Evolutionary conservation across 352 stramenopile species (phyloP).

Genomic region (Blastocystis sp.): DNA sequence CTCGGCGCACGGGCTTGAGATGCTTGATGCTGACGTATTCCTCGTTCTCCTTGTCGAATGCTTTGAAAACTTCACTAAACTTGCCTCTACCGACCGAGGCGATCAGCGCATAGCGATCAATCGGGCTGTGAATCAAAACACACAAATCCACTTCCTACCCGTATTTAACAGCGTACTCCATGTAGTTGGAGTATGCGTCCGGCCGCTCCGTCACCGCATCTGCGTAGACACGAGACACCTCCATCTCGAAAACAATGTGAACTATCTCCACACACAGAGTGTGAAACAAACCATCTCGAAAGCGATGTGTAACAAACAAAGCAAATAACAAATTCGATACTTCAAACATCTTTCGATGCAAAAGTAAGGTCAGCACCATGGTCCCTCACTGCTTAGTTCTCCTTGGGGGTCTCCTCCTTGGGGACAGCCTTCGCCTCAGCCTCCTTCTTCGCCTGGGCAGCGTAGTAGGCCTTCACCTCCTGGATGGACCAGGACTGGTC

Average conservation of each 20-base stretch:
- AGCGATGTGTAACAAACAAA: background rate
- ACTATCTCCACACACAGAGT: background rate
- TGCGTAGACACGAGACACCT: slow-evolving; percentile 26
- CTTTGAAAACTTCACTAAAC: slow-evolving; percentile 96
- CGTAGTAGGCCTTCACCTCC: too few species aligned
- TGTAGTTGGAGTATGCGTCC: slow-evolving; percentile 37
- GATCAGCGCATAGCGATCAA: slow-evolving; percentile 92
- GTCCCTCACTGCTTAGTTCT: too few species aligned
- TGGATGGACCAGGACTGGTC: too few species aligned
- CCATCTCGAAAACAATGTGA: slow-evolving; percentile 34
- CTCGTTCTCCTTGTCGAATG: slow-evolving; percentile 90
- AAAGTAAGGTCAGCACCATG: background rate
- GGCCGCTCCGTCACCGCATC: slow-evolving; percentile 14
- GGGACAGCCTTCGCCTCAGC: too few species aligned
- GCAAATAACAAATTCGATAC: background rate
- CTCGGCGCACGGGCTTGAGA: slow-evolving; percentile 99
- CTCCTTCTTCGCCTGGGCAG: too few species aligned
- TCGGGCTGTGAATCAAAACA: background rate
- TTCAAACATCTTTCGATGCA: background rate
- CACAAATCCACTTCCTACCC: background rate
- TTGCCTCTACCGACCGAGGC: slow-evolving; percentile 97
- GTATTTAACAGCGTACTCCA: background rate
- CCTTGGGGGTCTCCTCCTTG: too few species aligned
- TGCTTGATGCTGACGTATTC: slow-evolving; percentile 96
- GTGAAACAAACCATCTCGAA: background rate